Conservation (phyloP, 257 asterid species). For the Nyctanthes arbortristis region DNA sequence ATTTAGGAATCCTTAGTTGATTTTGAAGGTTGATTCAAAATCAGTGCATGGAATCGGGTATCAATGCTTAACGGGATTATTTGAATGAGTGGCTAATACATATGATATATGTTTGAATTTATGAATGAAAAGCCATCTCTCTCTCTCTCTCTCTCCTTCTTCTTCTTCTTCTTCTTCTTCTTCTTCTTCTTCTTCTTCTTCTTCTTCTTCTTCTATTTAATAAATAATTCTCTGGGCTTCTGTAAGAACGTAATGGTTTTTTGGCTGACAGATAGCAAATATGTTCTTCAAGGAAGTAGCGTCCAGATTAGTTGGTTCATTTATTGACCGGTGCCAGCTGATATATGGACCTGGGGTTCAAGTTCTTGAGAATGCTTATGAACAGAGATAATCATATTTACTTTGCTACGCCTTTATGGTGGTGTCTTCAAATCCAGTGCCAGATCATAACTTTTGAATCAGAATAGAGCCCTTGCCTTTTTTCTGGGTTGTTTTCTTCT, state of each 20-base stretch:
- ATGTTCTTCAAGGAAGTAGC: slow-evolving; percentile 95
- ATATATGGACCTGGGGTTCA: slow-evolving; percentile 90
- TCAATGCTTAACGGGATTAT: too few relatives aligned
- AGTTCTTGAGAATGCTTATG: slow-evolving; percentile 41
- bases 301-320: slow-evolving; percentile 79
- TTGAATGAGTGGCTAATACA: too few relatives aligned
- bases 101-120: too few relatives aligned
- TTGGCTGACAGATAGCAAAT: slow-evolving; percentile 67
- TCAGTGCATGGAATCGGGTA: too few relatives aligned
- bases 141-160: too few relatives aligned
- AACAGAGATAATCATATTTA: slow-evolving; percentile 34
- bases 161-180: too few relatives aligned
- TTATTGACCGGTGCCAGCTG: slow-evolving; percentile 68
- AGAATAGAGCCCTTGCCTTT: background rate
- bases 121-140: too few relatives aligned
- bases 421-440: slow-evolving; percentile 16
- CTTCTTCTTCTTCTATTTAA: too few relatives aligned
- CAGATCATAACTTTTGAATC: slow-evolving; percentile 2
- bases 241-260: background rate
- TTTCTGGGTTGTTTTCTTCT: background rate
- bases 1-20: too few relatives aligned
- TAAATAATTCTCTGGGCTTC: background rate
- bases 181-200: too few relatives aligned
- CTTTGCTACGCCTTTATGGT: background rate
- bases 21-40: too few relatives aligned